These are phyloP conservation scores for Kodamaea neixiangensis DNA, from an alignment of 805 yeast species.

Conservation along the genomic window DNA sequence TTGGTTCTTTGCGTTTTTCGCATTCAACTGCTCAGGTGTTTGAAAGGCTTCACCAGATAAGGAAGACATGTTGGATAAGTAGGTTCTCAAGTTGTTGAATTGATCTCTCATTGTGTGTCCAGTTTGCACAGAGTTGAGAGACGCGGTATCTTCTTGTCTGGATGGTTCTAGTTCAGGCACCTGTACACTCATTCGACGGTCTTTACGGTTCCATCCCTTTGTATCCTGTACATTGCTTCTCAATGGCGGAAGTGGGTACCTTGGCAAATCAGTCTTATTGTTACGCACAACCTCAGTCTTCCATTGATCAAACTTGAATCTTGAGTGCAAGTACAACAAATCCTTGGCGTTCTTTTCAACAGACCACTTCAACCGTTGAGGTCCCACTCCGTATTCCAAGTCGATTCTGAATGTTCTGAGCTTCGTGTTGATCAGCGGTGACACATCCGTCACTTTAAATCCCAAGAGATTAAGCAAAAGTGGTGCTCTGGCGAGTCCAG, in stretches of 20 bases:
- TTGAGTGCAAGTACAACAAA: conserved; percentile 67
- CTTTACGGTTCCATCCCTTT: conserved; percentile 9
- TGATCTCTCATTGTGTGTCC: conserved; percentile 24
- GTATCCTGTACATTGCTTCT: neutral
- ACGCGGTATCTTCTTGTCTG: conserved; percentile 20
- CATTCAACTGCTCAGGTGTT: conserved; percentile 33
- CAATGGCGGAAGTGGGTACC: conserved; percentile 44
- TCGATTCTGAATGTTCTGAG: conserved; percentile 61
- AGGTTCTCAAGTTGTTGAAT: conserved; percentile 32
- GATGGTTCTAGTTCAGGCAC: conserved; percentile 6
- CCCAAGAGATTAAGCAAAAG: conserved; percentile 73
- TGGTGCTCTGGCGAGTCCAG: conserved; percentile 78
- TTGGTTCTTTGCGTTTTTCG: conserved; percentile 31
- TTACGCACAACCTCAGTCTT: conserved; percentile 32
- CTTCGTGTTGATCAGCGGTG: conserved; percentile 40
- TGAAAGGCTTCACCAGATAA: conserved; percentile 18
- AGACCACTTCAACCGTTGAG: conserved; percentile 76
- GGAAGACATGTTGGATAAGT: conserved; percentile 28
- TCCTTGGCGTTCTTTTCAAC: conserved; percentile 73
- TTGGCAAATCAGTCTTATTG: conserved; percentile 45
- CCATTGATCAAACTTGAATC: conserved; percentile 54
- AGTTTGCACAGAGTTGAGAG: conserved; percentile 15
- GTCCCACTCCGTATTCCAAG: conserved; percentile 88
- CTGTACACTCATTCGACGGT: conserved; percentile 12
- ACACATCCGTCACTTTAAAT: conserved; percentile 56